These are phyloP conservation scores for Komagataella kurtzmanii DNA, from an alignment of 805 yeast genomes.

Conservation along the genomic window DNA sequence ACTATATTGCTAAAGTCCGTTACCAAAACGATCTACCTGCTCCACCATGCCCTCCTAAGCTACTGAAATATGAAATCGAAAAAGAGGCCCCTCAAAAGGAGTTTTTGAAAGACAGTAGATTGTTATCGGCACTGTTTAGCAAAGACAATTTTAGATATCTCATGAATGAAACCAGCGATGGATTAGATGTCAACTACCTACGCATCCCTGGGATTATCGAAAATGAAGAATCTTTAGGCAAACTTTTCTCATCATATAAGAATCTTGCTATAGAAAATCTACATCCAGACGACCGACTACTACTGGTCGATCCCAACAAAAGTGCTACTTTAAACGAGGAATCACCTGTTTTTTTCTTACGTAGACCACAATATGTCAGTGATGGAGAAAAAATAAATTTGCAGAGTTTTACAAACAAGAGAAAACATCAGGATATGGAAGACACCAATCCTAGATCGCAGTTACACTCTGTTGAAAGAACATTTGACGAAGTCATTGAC, in stretches of 20 bases:
- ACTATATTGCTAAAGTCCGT: conserved; percentile 68
- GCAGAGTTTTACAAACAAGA: conserved; percentile 3
- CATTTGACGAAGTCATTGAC: conserved; percentile 52
- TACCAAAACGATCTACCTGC: conserved; percentile 85
- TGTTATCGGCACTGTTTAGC: conserved; percentile 60
- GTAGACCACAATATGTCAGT: conserved; percentile 88
- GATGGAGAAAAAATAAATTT: conserved; percentile 23
- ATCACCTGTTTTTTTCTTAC: conserved; percentile 40
- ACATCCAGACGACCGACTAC: conserved; percentile 64
- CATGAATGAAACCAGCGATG: conserved; percentile 48
- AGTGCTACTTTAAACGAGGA: conserved; percentile 25
- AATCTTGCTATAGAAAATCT: conserved; percentile 23
- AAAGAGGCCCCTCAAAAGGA: conserved; percentile 21
- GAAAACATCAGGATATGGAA: conserved; percentile 17
- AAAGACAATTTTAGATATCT: conserved; percentile 58
- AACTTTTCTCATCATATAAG: conserved; percentile 14
- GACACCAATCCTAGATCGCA: conserved; percentile 47
- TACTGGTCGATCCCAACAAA: conserved; percentile 67
- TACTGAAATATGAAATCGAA: conserved; percentile 39
- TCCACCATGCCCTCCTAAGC: conserved; percentile 84
- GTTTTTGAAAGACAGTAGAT: conserved; percentile 32
- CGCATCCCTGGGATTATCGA: conserved; percentile 57
- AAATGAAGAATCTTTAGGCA: conserved; percentile 25
- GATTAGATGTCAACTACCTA: conserved; percentile 67
- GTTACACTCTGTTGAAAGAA: conserved; percentile 58